A percentile compares a stretch with the other conserved stretches of the same genome.
Evolutionary conservation across 2,329 filamentous ascomycete species (phyloP).

Genomic region (Diaporthe nobilis): DNA sequence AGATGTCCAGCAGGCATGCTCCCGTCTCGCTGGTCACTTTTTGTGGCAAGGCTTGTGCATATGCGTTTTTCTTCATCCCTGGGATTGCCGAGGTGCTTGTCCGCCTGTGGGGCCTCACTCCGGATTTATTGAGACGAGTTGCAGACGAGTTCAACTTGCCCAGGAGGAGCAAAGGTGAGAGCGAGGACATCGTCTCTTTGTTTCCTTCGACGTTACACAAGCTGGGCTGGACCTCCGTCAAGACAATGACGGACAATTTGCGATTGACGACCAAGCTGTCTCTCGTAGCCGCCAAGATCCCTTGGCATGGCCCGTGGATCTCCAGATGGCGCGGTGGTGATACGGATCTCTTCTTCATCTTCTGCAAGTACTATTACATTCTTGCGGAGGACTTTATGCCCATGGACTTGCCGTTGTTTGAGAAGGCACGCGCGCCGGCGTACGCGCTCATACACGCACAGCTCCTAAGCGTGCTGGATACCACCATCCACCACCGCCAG

Average conservation of each 20-base stretch:
- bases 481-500: slow-evolving; percentile 87
- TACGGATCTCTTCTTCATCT: slow-evolving; percentile 92
- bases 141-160: slow-evolving; percentile 78
- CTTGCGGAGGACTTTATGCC: slow-evolving; percentile 82
- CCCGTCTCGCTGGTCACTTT: slow-evolving; percentile 82
- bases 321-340: slow-evolving; percentile 89
- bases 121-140: slow-evolving; percentile 78
- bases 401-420: slow-evolving; percentile 62
- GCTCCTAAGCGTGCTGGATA: slow-evolving; percentile 82
- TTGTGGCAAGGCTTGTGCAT: slow-evolving; percentile 90
- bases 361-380: slow-evolving; percentile 89
- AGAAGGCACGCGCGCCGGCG: slow-evolving; percentile 78
- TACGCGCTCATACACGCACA: slow-evolving; percentile 87
- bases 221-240: slow-evolving; percentile 69
- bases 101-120: slow-evolving; percentile 82
- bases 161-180: slow-evolving; percentile 67
- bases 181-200: slow-evolving; percentile 74
- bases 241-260: slow-evolving; percentile 67
- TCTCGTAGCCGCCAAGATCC: slow-evolving; percentile 78
- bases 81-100: slow-evolving; percentile 87
- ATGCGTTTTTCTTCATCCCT: slow-evolving; percentile 93
- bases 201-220: slow-evolving; percentile 78
- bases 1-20: slow-evolving; percentile 83
- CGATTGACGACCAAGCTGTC: slow-evolving; percentile 76
- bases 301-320: slow-evolving; percentile 89